Evolutionary conservation across 2,329 filamentous ascomycete genomes (phyloP).

Genomic region (Ilyonectria mors-panacis): DNA sequence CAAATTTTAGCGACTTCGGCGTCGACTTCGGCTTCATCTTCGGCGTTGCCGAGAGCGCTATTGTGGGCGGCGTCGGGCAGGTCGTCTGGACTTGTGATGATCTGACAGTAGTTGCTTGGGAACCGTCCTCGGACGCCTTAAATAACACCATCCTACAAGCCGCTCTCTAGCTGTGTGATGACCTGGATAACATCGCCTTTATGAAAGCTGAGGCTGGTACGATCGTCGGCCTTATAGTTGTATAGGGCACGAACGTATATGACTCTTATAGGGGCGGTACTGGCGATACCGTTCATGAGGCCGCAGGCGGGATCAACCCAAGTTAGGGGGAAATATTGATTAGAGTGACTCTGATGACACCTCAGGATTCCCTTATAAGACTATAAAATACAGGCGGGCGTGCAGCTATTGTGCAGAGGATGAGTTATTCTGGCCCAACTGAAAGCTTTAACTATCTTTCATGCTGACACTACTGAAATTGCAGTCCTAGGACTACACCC

Average conservation of each 20-base stretch:
- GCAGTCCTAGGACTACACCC: too few relatives aligned
- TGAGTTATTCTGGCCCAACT: too few relatives aligned
- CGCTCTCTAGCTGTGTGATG: constrained; percentile 96
- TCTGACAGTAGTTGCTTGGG: constrained; percentile 97
- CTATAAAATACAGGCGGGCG: too few relatives aligned
- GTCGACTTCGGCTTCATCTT: too few relatives aligned
- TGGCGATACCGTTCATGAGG: constrained; percentile 74
- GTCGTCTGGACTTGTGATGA: constrained; percentile 84
- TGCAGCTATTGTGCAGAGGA: too few relatives aligned
- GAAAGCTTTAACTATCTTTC: too few relatives aligned
- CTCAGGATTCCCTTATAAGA: too few relatives aligned
- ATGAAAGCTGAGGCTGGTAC: constrained; percentile 95
- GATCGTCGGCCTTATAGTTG: constrained; percentile 97
- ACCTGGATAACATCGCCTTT: constrained; percentile 98
- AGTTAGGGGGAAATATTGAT: too few relatives aligned
- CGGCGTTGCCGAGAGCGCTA: constrained; percentile 66
- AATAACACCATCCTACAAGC: constrained; percentile 99
- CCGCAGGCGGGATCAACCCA: constrained; percentile 47
- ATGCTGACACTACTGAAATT: too few relatives aligned
- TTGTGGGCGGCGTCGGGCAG: constrained; percentile 73
- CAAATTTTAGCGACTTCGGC: constrained; percentile 76
- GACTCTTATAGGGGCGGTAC: constrained; percentile 73
- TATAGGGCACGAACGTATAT: constrained; percentile 97
- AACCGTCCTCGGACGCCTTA: constrained; percentile 98
- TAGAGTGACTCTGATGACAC: too few relatives aligned